phyloP scores from a whole-genome alignment of 495 filamentous ascomycete species.

The Neurospora sp. region DNA sequence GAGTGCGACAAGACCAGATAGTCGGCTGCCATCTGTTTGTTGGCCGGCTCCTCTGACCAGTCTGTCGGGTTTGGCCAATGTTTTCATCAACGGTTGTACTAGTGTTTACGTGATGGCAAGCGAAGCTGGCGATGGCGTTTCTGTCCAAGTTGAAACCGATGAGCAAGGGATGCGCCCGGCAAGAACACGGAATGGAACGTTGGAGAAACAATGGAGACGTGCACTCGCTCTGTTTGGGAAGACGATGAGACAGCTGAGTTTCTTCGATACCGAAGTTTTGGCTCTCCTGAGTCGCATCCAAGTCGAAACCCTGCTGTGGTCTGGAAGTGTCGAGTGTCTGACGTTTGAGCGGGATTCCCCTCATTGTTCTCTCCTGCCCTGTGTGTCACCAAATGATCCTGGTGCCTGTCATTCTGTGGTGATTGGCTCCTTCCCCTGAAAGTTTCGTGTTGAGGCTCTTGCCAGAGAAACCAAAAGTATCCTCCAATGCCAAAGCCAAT shows the following conservation, averaged over 20 bases:
- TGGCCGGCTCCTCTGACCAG: not conserved
- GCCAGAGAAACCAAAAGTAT: not conserved
- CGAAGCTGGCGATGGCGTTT: not conserved
- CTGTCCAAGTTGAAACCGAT: not conserved
- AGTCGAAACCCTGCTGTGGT: slow-evolving; percentile 2
- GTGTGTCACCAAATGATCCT: slow-evolving; percentile 27
- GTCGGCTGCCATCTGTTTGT: not conserved
- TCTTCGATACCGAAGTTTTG: not conserved
- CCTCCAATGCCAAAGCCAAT: slow-evolving; percentile 2
- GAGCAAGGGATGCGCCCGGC: slow-evolving; percentile 2
- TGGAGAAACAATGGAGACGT: not conserved
- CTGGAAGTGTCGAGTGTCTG: slow-evolving; percentile 19
- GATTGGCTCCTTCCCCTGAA: slow-evolving; percentile 18
- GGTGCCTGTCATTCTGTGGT: slow-evolving; percentile 7
- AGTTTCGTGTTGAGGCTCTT: slow-evolving; percentile 21
- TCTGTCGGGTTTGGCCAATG: not conserved
- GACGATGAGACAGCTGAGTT: not conserved
- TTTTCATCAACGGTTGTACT: not conserved
- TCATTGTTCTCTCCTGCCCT: slow-evolving; percentile 13
- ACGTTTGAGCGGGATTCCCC: slow-evolving; percentile 16
- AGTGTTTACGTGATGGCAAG: not conserved
- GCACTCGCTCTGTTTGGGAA: not conserved
- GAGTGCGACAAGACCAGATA: not conserved
- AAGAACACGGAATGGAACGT: not conserved
- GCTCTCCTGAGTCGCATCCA: slow-evolving; percentile 11